Percentiles rank a stretch among this genome's conserved stretches.
Evolutionary conservation across 371 early-diverging fungal genomes (phyloP).

Genomic region (Phascolomyces articulosus): DNA sequence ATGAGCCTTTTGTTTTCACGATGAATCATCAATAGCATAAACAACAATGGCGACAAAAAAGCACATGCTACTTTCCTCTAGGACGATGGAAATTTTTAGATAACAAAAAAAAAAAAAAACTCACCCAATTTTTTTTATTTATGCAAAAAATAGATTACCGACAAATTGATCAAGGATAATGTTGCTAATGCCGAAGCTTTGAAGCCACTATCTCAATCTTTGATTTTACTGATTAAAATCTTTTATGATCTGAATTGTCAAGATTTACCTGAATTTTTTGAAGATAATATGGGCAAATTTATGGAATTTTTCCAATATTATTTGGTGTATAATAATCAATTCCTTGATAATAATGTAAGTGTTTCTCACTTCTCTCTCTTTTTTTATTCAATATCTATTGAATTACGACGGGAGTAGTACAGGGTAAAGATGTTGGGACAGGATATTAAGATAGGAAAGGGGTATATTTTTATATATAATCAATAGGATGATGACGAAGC

Average conservation of each 20-base stretch:
- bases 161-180: slow-evolving; percentile 75
- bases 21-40: background rate
- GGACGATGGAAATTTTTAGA: too few relatives aligned
- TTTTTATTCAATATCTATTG: too few relatives aligned
- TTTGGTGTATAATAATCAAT: slow-evolving; percentile 76
- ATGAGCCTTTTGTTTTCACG: too few relatives aligned
- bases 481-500: slow-evolving; percentile 83
- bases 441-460: too few relatives aligned
- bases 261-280: slow-evolving; percentile 96
- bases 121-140: background rate
- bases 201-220: slow-evolving; percentile 70
- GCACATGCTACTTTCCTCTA: too few relatives aligned
- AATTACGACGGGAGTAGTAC: too few relatives aligned
- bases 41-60: background rate
- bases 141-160: slow-evolving; percentile 64
- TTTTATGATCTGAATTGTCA: slow-evolving; percentile 92
- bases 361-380: too few relatives aligned
- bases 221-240: slow-evolving; percentile 83
- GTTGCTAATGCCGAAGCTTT: slow-evolving; percentile 65
- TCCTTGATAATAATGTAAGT: slow-evolving; percentile 64
- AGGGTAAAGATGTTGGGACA: too few relatives aligned
- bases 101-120: too few relatives aligned
- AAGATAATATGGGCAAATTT: slow-evolving; percentile 82
- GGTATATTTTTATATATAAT: too few relatives aligned
- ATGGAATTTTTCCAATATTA: slow-evolving; percentile 86